Evolutionary conservation across 2,329 filamentous ascomycete species (phyloP).

Genomic region (Arthrobotrys iridis): DNA sequence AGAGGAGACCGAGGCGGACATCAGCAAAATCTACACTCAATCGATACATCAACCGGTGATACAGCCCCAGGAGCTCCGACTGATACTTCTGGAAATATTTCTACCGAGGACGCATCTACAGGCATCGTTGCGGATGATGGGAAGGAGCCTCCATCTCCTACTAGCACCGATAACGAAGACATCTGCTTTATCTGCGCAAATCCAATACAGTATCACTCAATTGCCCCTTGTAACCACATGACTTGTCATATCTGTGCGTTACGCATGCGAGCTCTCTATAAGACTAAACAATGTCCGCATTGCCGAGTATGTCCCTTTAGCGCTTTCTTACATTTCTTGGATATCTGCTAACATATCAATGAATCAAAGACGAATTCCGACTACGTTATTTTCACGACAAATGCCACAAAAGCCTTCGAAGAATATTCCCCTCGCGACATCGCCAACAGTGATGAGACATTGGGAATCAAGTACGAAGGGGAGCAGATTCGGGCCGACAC

Average conservation of each 20-base stretch:
- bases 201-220: constrained; percentile 82
- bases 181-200: constrained; percentile 99
- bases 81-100: not conserved
- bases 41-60: constrained; percentile 7
- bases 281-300: constrained; percentile 95
- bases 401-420: constrained; percentile 80
- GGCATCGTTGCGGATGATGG: constrained; percentile 54
- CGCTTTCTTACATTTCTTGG: not conserved
- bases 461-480: constrained; percentile 91
- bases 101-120: constrained; percentile 12
- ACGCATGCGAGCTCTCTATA: constrained; percentile 90
- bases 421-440: constrained; percentile 81
- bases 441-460: constrained; percentile 79
- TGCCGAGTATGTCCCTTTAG: constrained; percentile 75
- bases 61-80: not conserved
- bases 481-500: constrained; percentile 92
- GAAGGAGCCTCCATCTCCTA: constrained; percentile 38
- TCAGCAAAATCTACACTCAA: constrained; percentile 8
- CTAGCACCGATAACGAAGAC: constrained; percentile 70
- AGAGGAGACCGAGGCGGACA: constrained; percentile 24
- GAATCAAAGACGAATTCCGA: constrained; percentile 57
- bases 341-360: constrained; percentile 9
- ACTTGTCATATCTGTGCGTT: constrained; percentile 97
- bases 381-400: constrained; percentile 92
- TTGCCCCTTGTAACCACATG: constrained; percentile 93